phyloP scores from a whole-genome alignment of 495 filamentous ascomycete genomes.

The Xylona heveae region DNA sequence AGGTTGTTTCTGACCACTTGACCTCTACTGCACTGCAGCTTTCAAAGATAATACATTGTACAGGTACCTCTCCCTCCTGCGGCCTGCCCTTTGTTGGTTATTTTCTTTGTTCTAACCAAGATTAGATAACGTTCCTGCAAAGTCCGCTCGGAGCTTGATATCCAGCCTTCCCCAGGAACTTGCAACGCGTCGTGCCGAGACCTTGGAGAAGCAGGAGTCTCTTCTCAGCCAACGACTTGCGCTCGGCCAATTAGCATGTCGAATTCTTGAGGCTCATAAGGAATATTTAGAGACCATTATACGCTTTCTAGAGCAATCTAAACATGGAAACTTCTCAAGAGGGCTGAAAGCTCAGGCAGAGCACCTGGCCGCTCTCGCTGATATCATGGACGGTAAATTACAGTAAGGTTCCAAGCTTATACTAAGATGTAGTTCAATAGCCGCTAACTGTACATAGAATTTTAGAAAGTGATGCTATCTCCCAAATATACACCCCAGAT shows the following conservation, averaged over 20 bases:
- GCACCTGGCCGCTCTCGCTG: conserved; percentile 3
- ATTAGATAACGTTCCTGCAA: too few relatives aligned
- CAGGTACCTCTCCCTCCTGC: too few relatives aligned
- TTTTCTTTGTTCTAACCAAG: too few relatives aligned
- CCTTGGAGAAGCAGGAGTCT: background rate
- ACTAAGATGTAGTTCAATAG: background rate
- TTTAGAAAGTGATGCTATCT: background rate
- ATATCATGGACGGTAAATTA: conserved; percentile 3
- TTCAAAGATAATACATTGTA: background rate
- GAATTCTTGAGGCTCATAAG: conserved; percentile 3
- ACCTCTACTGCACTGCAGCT: background rate
- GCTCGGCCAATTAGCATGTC: background rate
- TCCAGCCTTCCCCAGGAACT: background rate
- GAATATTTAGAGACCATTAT: conserved; percentile 1
- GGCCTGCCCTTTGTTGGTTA: too few relatives aligned
- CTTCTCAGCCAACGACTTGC: background rate
- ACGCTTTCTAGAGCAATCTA: conserved; percentile 4
- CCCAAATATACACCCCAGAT: background rate
- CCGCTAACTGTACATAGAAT: background rate
- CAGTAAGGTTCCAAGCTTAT: background rate
- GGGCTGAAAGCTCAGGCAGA: conserved; percentile 3
- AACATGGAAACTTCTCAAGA: conserved; percentile 5
- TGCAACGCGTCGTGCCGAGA: background rate
- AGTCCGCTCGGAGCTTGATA: background rate
- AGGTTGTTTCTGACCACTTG: background rate